Conservation (phyloP, 306 rosid species). For the Psophocarpus tetragonolobus region DNA sequence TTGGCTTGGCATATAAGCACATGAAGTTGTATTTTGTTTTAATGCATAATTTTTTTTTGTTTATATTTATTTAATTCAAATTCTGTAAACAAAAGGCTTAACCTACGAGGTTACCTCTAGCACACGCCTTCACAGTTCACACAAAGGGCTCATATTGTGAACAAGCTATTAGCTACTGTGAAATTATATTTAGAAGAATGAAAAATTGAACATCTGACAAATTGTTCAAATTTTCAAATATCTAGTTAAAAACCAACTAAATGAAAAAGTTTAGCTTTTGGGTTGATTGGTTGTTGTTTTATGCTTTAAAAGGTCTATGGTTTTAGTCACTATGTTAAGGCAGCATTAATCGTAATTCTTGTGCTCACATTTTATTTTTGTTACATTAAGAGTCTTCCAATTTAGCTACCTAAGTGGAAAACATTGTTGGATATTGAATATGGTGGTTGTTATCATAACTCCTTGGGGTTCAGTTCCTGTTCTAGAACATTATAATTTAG, state of each 20-base stretch:
- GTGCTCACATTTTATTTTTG: not conserved
- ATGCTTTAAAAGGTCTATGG: not conserved
- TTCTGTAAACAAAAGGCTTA: not conserved
- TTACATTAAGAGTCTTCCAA: not conserved
- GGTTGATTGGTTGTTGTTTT: constrained; percentile 3
- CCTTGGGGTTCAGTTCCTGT: not conserved
- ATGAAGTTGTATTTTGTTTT: constrained; percentile 24
- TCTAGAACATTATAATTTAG: constrained; percentile 5
- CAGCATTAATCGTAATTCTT: not conserved
- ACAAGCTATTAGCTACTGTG: constrained; percentile 3
- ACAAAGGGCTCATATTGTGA: not conserved
- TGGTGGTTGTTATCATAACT: not conserved
- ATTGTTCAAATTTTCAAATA: not conserved
- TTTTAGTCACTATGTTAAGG: constrained; percentile 9
- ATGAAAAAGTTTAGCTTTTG: not conserved
- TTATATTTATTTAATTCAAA: not conserved
- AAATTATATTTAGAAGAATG: not conserved
- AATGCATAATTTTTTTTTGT: not conserved
- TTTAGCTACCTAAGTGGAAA: not conserved
- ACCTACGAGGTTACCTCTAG: not conserved
- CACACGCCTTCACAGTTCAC: not conserved
- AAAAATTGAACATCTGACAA: not conserved
- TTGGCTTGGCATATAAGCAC: constrained; percentile 20
- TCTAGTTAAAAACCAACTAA: not conserved
- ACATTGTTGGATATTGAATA: not conserved